A percentile compares a stretch with the other conserved stretches of the same genome.
phyloP scores from a whole-genome alignment of 345 rosid genomes.

The Conringia planisiliqua region DNA sequence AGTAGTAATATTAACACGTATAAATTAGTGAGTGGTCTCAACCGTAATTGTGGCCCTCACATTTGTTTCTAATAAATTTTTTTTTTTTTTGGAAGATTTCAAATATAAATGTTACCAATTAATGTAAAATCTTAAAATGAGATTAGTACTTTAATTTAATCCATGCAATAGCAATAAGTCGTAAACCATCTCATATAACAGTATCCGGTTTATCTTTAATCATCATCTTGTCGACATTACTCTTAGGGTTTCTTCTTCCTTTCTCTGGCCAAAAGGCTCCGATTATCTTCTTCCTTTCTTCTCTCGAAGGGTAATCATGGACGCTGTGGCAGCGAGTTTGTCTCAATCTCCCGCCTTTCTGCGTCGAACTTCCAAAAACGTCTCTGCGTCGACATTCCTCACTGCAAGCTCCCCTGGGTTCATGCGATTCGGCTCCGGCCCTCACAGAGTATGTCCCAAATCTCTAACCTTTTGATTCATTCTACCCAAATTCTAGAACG shows the following conservation, averaged over 20 bases:
- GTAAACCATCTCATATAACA: not conserved
- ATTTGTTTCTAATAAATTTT: too few relatives aligned
- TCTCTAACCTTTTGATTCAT: not conserved
- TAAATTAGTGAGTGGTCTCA: too few relatives aligned
- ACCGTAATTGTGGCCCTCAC: too few relatives aligned
- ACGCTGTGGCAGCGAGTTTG: constrained; percentile 38
- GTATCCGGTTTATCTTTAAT: not conserved
- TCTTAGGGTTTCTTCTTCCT: constrained; percentile 14
- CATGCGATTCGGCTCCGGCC: constrained; percentile 30
- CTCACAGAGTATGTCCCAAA: constrained; percentile 35
- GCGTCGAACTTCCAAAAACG: constrained; percentile 27
- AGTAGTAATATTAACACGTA: too few relatives aligned
- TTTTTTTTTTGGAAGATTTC: too few relatives aligned
- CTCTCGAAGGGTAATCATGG: constrained; percentile 38
- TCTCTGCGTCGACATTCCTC: constrained; percentile 27
- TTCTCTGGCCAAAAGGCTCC: constrained; percentile 3
- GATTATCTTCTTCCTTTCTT: not conserved
- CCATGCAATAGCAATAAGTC: not conserved
- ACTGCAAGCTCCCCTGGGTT: constrained; percentile 33
- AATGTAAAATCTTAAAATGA: too few relatives aligned
- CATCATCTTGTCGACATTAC: not conserved
- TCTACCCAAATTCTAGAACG: not conserved
- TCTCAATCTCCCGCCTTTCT: constrained; percentile 34
- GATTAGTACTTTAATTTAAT: too few relatives aligned
- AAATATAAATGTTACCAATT: too few relatives aligned